Evolutionary conservation across 2,329 filamentous ascomycete genomes (phyloP).

Genomic region (Parafenestella ontariensis): DNA sequence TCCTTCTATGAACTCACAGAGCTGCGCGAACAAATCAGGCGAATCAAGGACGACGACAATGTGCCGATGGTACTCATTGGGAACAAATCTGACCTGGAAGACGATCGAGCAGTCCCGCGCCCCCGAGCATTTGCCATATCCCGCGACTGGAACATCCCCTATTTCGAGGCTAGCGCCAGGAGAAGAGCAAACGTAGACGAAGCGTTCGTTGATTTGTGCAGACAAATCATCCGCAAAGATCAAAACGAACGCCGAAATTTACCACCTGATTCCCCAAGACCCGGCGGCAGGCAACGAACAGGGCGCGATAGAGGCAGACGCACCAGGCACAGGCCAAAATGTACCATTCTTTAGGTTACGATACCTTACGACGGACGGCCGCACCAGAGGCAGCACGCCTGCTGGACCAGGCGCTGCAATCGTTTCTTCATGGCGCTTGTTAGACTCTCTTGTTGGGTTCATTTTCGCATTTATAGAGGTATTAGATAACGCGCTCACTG

Average conservation of each 20-base stretch:
- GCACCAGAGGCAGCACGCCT: constrained; percentile 23
- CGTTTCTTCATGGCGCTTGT: constrained; percentile 11
- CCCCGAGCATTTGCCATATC: constrained; percentile 83
- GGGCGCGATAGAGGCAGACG: constrained; percentile 10
- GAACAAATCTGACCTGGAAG: constrained; percentile 90
- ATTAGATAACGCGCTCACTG: constrained; percentile 29
- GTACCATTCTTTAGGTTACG: constrained; percentile 37
- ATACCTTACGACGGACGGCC: constrained; percentile 28
- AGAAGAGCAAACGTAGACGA: constrained; percentile 88
- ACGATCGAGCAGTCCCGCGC: constrained; percentile 79
- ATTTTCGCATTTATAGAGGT: constrained; percentile 23
- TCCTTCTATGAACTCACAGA: constrained; percentile 83
- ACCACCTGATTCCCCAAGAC: constrained; percentile 23
- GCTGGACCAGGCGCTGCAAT: constrained; percentile 31
- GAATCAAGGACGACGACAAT: constrained; percentile 86
- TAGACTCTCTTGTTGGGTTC: constrained; percentile 9
- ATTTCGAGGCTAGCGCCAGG: constrained; percentile 88
- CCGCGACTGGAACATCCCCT: constrained; percentile 87
- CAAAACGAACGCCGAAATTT: constrained; percentile 51
- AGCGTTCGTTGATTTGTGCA: constrained; percentile 83
- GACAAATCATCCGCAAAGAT: constrained; percentile 81
- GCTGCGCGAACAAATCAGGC: constrained; percentile 86
- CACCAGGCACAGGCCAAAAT: constrained; percentile 29
- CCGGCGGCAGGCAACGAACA: constrained; percentile 12
- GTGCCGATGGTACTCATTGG: constrained; percentile 89